These are phyloP conservation scores for Licmophora abbreviata DNA, from an alignment of 108 stramenopile species.

Conservation along the genomic window DNA sequence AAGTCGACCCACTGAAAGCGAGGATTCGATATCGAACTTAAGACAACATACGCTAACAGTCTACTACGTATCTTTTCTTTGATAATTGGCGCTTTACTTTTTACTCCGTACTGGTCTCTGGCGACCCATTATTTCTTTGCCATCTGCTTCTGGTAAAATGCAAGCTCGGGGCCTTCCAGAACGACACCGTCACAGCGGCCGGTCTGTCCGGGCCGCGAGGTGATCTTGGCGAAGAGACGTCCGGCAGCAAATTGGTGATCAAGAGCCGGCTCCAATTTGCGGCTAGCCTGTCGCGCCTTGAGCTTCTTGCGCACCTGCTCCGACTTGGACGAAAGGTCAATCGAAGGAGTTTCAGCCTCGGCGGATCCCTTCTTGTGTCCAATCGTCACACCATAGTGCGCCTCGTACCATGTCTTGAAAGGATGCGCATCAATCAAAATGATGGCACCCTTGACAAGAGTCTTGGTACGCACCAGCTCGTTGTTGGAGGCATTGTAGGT, in stretches of 20 bases:
- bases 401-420: slow-evolving; percentile 97
- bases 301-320: slow-evolving; percentile 72
- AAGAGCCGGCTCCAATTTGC: slow-evolving; percentile 79
- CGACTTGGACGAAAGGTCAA: slow-evolving; percentile 50
- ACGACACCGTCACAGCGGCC: slow-evolving; percentile 98
- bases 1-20: too few species aligned
- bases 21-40: too few species aligned
- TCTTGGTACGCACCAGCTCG: slow-evolving; percentile 99
- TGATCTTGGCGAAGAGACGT: slow-evolving; percentile 94
- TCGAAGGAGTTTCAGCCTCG: slow-evolving; percentile 33
- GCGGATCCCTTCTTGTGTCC: slow-evolving; percentile 86
- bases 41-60: too few species aligned
- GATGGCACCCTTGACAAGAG: slow-evolving; percentile 98
- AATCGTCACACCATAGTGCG: slow-evolving; percentile 94
- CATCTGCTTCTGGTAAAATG: slow-evolving; percentile 97
- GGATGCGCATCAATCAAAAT: slow-evolving; percentile 97
- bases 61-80: too few species aligned
- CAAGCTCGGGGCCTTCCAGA: slow-evolving; percentile 97
- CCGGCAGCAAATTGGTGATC: slow-evolving; percentile 97
- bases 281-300: slow-evolving; percentile 76
- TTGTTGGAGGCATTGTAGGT: slow-evolving; percentile 99
- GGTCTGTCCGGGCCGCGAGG: slow-evolving; percentile 96
- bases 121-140: slow-evolving; percentile 90
- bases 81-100: too few species aligned
- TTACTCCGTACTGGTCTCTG: too few species aligned